Percentiles rank a stretch among this genome's conserved stretches.
phyloP scores from a whole-genome alignment of 2,329 filamentous ascomycete species.

The Zasmidium cellare region DNA sequence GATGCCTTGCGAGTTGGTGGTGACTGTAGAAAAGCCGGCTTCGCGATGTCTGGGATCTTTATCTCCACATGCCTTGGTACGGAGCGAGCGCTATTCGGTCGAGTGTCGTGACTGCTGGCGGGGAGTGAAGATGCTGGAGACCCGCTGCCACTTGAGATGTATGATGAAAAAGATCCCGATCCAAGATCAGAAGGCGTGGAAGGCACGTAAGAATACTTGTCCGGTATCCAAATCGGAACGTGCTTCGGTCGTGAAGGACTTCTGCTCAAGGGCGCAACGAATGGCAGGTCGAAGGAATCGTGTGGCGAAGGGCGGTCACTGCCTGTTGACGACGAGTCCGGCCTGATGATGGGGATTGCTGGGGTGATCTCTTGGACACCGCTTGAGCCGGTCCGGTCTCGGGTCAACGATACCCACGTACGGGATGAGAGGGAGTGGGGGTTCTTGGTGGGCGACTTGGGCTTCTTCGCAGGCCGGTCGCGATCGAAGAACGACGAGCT shows the following conservation, averaged over 20 bases:
- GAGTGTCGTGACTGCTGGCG: constrained; percentile 8
- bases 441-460: constrained; percentile 17
- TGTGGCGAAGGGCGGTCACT: constrained; percentile 20
- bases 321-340: constrained; percentile 10
- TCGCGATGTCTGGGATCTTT: constrained; percentile 47
- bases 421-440: constrained; percentile 15
- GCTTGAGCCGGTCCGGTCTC: constrained; percentile 4
- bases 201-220: constrained; percentile 32
- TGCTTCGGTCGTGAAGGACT: constrained; percentile 38
- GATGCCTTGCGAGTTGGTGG: constrained; percentile 28
- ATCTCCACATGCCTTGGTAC: constrained; percentile 50
- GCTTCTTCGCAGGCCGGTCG: constrained; percentile 10
- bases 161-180: constrained; percentile 16
- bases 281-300: constrained; percentile 22
- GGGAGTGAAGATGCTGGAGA: constrained; percentile 14
- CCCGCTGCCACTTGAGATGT: constrained; percentile 10
- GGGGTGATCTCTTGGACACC: background rate
- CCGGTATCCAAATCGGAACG: constrained; percentile 45
- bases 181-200: constrained; percentile 13
- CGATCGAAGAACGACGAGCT: constrained; percentile 18
- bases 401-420: constrained; percentile 20
- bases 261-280: constrained; percentile 8
- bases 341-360: constrained; percentile 4
- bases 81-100: constrained; percentile 15
- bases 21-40: constrained; percentile 42